These are phyloP conservation scores for Fusarium bulbicola DNA, from an alignment of 2,329 filamentous ascomycete species.

Conservation along the genomic window DNA sequence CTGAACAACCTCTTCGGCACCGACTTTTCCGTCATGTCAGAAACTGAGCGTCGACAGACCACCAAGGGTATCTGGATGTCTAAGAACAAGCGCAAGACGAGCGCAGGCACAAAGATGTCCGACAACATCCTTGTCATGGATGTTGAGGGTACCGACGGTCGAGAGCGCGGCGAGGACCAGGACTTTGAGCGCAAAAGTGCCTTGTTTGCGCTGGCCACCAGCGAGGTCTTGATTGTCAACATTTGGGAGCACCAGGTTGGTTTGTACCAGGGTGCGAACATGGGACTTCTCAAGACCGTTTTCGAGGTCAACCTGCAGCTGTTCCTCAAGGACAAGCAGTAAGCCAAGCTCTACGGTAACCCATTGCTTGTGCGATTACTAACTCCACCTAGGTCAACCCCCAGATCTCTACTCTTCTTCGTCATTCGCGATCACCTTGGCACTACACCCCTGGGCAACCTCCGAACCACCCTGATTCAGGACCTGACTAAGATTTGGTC, in stretches of 20 bases:
- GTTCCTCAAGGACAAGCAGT: slow-evolving; percentile 95
- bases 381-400: slow-evolving; percentile 70
- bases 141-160: slow-evolving; percentile 95
- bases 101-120: slow-evolving; percentile 74
- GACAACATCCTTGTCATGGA: slow-evolving; percentile 99
- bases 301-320: slow-evolving; percentile 98
- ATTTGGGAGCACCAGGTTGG: slow-evolving; percentile 99
- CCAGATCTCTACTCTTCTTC: slow-evolving; percentile 94
- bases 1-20: slow-evolving; percentile 97
- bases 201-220: slow-evolving; percentile 94
- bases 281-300: slow-evolving; percentile 97
- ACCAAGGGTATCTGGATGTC: slow-evolving; percentile 99
- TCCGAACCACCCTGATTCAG: slow-evolving; percentile 88
- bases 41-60: slow-evolving; percentile 91
- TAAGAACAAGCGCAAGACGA: slow-evolving; percentile 81
- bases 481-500: slow-evolving; percentile 94
- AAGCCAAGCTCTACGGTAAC: slow-evolving; percentile 48
- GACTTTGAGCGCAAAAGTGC: slow-evolving; percentile 99
- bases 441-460: slow-evolving; percentile 86
- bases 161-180: slow-evolving; percentile 96
- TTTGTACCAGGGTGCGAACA: slow-evolving; percentile 97
- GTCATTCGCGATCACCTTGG: slow-evolving; percentile 98
- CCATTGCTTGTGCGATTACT: slow-evolving; percentile 18
- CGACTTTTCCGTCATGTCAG: slow-evolving; percentile 97
- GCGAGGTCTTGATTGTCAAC: slow-evolving; percentile 97